These are phyloP conservation scores for Trichomonas gallinae DNA, from an alignment of 208 protist species.

Conservation along the genomic window DNA sequence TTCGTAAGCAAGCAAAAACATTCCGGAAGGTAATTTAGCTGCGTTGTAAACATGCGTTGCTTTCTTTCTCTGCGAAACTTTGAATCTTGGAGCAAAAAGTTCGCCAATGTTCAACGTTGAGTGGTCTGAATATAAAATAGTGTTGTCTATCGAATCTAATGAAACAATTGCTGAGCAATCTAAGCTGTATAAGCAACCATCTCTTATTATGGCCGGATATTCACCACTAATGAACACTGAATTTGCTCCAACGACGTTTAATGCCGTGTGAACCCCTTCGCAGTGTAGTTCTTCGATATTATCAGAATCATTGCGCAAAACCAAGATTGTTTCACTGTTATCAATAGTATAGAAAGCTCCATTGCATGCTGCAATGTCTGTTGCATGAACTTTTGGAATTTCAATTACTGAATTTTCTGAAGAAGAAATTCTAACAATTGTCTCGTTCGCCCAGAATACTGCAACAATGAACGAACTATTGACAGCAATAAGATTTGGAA, in stretches of 20 bases:
- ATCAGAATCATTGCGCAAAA: not conserved
- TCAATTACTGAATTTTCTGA: not conserved
- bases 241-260: not conserved
- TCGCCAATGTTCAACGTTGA: not conserved
- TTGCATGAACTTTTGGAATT: not conserved
- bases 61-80: not conserved
- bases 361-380: not conserved
- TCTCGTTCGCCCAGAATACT: not conserved
- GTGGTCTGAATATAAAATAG: not conserved
- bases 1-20: not conserved
- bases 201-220: not conserved
- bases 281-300: not conserved
- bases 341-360: not conserved
- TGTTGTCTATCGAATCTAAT: not conserved
- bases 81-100: not conserved
- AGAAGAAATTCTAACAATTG: not conserved
- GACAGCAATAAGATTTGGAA: not conserved
- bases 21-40: not conserved
- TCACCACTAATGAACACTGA: not conserved
- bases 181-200: not conserved
- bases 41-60: not conserved
- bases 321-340: not conserved
- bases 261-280: not conserved
- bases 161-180: not conserved
- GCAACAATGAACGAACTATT: not conserved